Evolutionary conservation across 23 red algal genomes (phyloP), one percentile per base, ranked within the genome.

Genomic region (Gracilaria gracilis): DNA sequence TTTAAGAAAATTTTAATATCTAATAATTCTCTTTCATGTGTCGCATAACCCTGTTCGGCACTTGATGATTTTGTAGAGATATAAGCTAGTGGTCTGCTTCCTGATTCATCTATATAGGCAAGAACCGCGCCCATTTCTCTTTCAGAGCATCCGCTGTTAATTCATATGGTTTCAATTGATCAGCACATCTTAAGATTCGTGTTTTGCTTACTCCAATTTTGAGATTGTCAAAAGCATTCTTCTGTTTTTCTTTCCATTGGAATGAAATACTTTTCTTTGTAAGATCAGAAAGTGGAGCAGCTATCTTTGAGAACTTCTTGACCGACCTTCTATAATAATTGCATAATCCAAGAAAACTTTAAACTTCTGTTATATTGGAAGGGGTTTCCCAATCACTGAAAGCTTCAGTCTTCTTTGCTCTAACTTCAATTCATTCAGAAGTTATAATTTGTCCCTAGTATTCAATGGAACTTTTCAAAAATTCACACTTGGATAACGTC

Each of bases 271-370:
- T 51, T 33, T 89, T 89, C 42, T 79, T 76, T 74, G 49, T 89
- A 1, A 79, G 24, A 6, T 89, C 61, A 0, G 85, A 58, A 13
- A 89, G 50, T 38, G 48, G 49, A 54, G 47, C 48, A 1, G 55
- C 66, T 25, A 80, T 80, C 55, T 21, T 29, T 16, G 85, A 76
- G 44, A 67, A 83, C 33, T 81, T 48, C 21, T 82, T 82, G 27
- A 92, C 54, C 17, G 83, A 92, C 16, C 88, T 2, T 74, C 77
- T 72, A 17, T 83, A 92, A 42, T 75, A 92, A 13, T 84, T 82
- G 54, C 49, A 51, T 21, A 92, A 58, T 47, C 88, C 88, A 9
- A 92, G 61, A 74, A 92, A 69, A 24, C 39, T 73, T 74, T 83
- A 74, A 1, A 92, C 24, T 31, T 92, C 27, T 35, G 38, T 82